phyloP scores from a whole-genome alignment of 352 stramenopile species.

The Globisporangium carolinianum region DNA sequence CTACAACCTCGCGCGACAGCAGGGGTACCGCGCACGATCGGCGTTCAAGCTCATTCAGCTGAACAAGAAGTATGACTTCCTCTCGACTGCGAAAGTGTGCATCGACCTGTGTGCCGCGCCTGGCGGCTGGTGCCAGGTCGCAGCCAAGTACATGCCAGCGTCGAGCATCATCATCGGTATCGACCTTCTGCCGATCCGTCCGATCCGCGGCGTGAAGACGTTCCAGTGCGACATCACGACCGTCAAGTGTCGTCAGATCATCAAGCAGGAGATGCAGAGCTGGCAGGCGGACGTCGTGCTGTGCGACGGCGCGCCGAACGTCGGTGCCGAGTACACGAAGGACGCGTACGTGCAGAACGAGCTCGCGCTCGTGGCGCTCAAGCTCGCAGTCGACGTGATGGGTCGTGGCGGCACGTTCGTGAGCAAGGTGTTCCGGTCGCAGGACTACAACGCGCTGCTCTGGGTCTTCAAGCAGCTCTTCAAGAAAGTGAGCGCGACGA shows the following conservation, averaged over 20 bases:
- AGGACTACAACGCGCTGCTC: constrained; percentile 98
- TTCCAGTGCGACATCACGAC: constrained; percentile 96
- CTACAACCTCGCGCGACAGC: constrained; percentile 97
- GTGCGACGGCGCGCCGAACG: constrained; percentile 98
- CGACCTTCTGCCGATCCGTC: constrained; percentile 97
- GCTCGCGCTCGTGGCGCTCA: constrained; percentile 94
- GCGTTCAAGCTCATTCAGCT: constrained; percentile 99
- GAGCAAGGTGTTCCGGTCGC: constrained; percentile 96
- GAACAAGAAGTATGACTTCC: constrained; percentile 99
- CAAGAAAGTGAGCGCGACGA: constrained; percentile 95
- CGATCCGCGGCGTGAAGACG: constrained; percentile 96
- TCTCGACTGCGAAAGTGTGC: constrained; percentile 94
- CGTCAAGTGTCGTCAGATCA: constrained; percentile 80
- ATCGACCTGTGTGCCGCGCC: constrained; percentile 99
- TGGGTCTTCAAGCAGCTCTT: constrained; percentile 99
- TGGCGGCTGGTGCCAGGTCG: constrained; percentile 96
- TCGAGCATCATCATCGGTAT: constrained; percentile 98
- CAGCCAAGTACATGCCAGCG: constrained; percentile 86
- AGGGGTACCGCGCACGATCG: constrained; percentile 97
- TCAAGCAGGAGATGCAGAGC: constrained; percentile 90
- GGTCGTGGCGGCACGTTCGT: constrained; percentile 90
- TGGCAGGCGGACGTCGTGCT: constrained; percentile 97
- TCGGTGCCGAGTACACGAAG: constrained; percentile 96
- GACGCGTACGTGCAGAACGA: constrained; percentile 99
- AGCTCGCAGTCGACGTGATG: constrained; percentile 97